A percentile compares a stretch with the other conserved stretches of the same genome.
Conservation (phyloP, 2,329 filamentous ascomycete species). For the Talaromyces sp. region DNA sequence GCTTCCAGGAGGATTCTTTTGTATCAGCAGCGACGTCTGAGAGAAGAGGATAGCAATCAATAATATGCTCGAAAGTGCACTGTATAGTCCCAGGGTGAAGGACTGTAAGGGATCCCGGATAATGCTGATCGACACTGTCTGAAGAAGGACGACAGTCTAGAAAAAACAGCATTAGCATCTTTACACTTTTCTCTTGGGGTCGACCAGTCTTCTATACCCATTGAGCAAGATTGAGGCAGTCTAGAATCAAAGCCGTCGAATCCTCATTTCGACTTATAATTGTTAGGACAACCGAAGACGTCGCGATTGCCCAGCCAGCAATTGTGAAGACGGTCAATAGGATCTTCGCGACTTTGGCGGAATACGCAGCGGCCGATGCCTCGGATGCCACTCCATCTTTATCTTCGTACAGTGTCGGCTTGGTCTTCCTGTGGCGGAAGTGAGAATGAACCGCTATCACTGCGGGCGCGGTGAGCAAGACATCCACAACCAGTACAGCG, state of each 20-base stretch:
- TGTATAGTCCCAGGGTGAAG: slow-evolving; percentile 9
- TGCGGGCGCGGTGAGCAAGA: slow-evolving; percentile 28
- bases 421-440: slow-evolving; percentile 19
- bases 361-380: slow-evolving; percentile 61
- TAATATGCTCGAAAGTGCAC: neutral
- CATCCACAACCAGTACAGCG: slow-evolving; percentile 26
- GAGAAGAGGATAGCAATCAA: neutral
- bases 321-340: slow-evolving; percentile 54
- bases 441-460: slow-evolving; percentile 23
- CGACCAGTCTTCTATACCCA: slow-evolving; percentile 51
- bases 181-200: neutral
- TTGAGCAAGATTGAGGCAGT: slow-evolving; percentile 57
- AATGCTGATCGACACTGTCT: slow-evolving; percentile 6
- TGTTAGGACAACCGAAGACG: slow-evolving; percentile 53
- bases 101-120: neutral
- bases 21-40: slow-evolving; percentile 1
- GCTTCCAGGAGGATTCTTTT: neutral
- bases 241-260: slow-evolving; percentile 42
- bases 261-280: slow-evolving; percentile 31
- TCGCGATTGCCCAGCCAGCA: slow-evolving; percentile 53
- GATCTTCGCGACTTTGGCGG: slow-evolving; percentile 56
- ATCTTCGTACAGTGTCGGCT: slow-evolving; percentile 57
- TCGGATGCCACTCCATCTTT: slow-evolving; percentile 65
- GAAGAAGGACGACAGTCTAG: slow-evolving; percentile 3
- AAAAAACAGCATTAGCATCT: neutral